These are phyloP conservation scores for Penicillium digitatum DNA, from an alignment of 2,329 filamentous ascomycete genomes.

Conservation along the genomic window DNA sequence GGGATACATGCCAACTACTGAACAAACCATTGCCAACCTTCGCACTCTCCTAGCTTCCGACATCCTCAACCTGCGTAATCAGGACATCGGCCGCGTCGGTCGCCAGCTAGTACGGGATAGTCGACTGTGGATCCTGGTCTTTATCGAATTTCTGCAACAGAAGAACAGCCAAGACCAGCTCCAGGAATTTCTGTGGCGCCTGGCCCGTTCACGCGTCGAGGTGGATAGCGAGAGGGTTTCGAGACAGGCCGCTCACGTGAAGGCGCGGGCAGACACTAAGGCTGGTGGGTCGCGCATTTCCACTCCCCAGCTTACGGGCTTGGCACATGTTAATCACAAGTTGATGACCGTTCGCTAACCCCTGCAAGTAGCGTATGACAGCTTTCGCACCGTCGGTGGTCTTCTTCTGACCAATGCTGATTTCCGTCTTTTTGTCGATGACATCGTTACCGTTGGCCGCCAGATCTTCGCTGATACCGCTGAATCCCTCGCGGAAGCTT, in stretches of 20 bases:
- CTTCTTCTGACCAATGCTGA: conserved; percentile 87
- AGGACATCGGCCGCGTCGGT: conserved; percentile 73
- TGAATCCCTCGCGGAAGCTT: conserved; percentile 70
- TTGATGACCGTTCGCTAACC: conserved; percentile 12
- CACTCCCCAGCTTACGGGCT: neutral
- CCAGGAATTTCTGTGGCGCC: conserved; percentile 86
- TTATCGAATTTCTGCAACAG: conserved; percentile 74
- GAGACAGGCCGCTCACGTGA: conserved; percentile 58
- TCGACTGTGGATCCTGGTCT: conserved; percentile 69
- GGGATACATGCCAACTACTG: conserved; percentile 89
- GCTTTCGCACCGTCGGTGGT: conserved; percentile 75
- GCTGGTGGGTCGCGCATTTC: conserved; percentile 51
- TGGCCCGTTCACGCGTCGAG: conserved; percentile 67
- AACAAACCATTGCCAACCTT: conserved; percentile 75
- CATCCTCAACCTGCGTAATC: conserved; percentile 69
- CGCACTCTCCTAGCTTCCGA: conserved; percentile 74
- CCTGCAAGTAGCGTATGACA: conserved; percentile 62
- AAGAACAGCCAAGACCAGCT: conserved; percentile 84
- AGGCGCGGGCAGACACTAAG: conserved; percentile 65
- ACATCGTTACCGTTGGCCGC: conserved; percentile 71
- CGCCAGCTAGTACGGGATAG: conserved; percentile 66
- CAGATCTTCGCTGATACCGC: conserved; percentile 87
- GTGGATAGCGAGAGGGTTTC: conserved; percentile 64
- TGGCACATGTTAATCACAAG: neutral
- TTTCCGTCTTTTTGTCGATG: conserved; percentile 79